A percentile compares a stretch with the other conserved stretches of the same genome.
phyloP scores from a whole-genome alignment of 306 rosid species.

The Fragaria nilgerrensis region DNA sequence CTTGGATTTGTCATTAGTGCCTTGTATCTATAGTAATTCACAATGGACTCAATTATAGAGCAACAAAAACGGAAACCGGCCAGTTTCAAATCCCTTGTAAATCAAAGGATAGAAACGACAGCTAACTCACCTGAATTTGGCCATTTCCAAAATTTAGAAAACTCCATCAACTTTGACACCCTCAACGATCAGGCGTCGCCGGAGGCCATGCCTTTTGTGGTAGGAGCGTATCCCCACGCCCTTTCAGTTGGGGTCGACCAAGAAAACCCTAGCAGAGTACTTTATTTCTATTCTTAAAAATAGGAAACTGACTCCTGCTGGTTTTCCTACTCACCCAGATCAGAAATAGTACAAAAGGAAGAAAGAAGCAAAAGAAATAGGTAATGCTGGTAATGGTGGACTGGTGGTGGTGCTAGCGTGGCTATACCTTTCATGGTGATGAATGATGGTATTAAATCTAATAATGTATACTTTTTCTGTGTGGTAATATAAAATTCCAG shows the following conservation, averaged over 20 bases:
- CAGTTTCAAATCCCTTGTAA: background rate
- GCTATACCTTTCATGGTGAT: constrained; percentile 18
- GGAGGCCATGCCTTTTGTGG: background rate
- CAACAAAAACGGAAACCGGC: background rate
- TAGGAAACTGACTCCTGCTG: background rate
- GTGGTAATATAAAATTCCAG: background rate
- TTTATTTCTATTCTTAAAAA: background rate
- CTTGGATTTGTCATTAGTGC: background rate
- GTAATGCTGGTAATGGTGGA: background rate
- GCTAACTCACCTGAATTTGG: background rate
- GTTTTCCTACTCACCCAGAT: constrained; percentile 4
- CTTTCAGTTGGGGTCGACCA: background rate
- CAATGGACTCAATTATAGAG: background rate
- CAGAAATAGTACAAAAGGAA: background rate
- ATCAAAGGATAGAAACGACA: background rate
- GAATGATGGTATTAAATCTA: background rate
- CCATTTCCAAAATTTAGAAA: background rate
- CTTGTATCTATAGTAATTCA: background rate
- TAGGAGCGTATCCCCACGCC: background rate
- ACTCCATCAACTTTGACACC: background rate
- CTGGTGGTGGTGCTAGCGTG: constrained; percentile 22
- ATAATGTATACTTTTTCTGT: background rate
- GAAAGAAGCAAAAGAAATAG: background rate
- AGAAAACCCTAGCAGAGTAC: background rate
- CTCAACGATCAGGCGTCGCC: background rate